Conservation (phyloP, 768 basidiomycete genomes). For the Leccinum uliginosum region DNA sequence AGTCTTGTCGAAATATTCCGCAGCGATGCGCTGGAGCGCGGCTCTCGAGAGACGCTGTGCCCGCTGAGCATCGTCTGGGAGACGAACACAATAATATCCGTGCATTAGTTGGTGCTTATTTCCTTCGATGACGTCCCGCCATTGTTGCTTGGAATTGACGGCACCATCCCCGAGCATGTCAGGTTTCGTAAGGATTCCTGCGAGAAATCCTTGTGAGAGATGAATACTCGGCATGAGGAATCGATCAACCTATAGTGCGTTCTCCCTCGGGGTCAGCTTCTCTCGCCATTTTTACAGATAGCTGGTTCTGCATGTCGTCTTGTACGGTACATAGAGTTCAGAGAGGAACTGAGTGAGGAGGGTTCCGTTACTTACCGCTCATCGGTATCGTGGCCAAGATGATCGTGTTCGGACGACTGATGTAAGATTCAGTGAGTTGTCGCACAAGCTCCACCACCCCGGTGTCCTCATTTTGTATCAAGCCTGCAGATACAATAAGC, state of each 20-base stretch:
- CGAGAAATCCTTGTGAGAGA: background rate
- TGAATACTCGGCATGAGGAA: background rate
- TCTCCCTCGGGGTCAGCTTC: conserved; percentile 49
- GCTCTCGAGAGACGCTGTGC: conserved; percentile 30
- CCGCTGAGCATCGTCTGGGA: conserved; percentile 58
- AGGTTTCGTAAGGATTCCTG: conserved; percentile 70
- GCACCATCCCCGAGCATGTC: conserved; percentile 49
- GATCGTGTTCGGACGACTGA: conserved; percentile 47
- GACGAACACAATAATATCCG: conserved; percentile 64
- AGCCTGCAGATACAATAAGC: conserved; percentile 32
- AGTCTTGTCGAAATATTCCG: conserved; percentile 43
- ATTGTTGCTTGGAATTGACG: conserved; percentile 35
- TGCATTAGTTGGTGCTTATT: conserved; percentile 42
- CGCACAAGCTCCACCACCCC: conserved; percentile 43
- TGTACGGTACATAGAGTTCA: conserved; percentile 20
- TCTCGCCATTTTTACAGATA: conserved; percentile 50
- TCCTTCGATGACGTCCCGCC: conserved; percentile 53
- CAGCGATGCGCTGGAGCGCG: conserved; percentile 36
- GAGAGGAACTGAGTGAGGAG: background rate
- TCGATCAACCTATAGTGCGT: conserved; percentile 55
- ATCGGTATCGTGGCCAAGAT: conserved; percentile 67
- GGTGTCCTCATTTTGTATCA: conserved; percentile 52
- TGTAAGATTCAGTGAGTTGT: conserved; percentile 44
- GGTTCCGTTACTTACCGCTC: conserved; percentile 38
- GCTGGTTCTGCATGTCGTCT: conserved; percentile 71